Evolutionary conservation across 768 basidiomycete genomes (phyloP).

Genomic region (Podaxis sp.): DNA sequence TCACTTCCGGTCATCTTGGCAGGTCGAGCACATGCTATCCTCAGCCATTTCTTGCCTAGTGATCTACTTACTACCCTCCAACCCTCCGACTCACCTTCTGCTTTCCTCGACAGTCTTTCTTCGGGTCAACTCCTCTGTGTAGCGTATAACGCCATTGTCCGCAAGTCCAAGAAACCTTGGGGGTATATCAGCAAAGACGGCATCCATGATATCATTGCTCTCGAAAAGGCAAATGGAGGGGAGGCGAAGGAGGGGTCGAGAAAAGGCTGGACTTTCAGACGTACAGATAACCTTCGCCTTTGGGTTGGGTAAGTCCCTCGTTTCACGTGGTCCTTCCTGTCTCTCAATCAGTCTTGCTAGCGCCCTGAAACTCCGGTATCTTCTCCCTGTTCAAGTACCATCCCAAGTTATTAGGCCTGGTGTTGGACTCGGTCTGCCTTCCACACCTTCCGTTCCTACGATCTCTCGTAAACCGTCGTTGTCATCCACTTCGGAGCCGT

Average conservation of each 20-base stretch:
- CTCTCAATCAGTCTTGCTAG: constrained; percentile 31
- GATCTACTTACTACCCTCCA: constrained; percentile 24
- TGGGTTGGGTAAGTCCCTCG: constrained; percentile 72
- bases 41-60: constrained; percentile 59
- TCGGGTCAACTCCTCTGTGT: constrained; percentile 80
- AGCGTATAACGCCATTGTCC: constrained; percentile 79
- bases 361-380: constrained; percentile 80
- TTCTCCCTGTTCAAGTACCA: constrained; percentile 64
- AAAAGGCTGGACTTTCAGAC: constrained; percentile 77
- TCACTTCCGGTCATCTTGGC: constrained; percentile 7
- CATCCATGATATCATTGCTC: constrained; percentile 74
- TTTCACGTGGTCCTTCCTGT: constrained; percentile 1
- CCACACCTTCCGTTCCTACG: constrained; percentile 22
- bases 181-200: constrained; percentile 77
- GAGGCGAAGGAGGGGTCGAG: constrained; percentile 40
- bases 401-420: constrained; percentile 27
- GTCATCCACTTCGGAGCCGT: constrained; percentile 24
- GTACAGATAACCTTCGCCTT: constrained; percentile 81
- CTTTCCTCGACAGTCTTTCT: constrained; percentile 55
- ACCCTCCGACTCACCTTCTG: constrained; percentile 26
- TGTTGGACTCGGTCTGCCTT: constrained; percentile 20
- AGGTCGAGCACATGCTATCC: constrained; percentile 67
- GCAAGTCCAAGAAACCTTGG: constrained; percentile 82
- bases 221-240: constrained; percentile 51
- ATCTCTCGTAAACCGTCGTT: constrained; percentile 15